Evolutionary conservation across 768 basidiomycete genomes (phyloP).

Genomic region (Phylloporus sp.): DNA sequence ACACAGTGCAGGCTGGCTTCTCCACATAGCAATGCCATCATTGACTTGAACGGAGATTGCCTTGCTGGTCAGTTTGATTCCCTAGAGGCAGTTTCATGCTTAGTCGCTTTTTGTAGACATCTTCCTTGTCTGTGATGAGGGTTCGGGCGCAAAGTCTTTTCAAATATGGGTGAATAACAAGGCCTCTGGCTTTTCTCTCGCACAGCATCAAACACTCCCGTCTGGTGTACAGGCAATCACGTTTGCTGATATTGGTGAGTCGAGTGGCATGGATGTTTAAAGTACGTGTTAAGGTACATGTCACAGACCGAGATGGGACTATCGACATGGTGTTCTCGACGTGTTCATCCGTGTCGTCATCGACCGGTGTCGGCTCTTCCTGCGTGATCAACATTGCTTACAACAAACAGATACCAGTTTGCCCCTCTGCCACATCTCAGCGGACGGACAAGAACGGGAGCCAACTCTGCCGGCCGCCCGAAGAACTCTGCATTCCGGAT

Average conservation of each 20-base stretch:
- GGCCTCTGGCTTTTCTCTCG: conserved; percentile 65
- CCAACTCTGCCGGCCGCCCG: conserved; percentile 67
- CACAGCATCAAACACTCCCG: conserved; percentile 67
- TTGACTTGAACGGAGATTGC: conserved; percentile 95
- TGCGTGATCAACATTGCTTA: conserved; percentile 91
- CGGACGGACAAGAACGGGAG: conserved; percentile 45
- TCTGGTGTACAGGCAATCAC: conserved; percentile 71
- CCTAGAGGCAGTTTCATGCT: background rate
- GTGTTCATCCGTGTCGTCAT: conserved; percentile 65
- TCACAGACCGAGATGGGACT: conserved; percentile 87
- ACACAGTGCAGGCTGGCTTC: conserved; percentile 72
- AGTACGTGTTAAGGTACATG: conserved; percentile 7
- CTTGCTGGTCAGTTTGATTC: conserved; percentile 59
- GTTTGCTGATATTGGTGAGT: conserved; percentile 86
- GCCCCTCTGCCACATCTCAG: conserved; percentile 52
- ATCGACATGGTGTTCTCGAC: conserved; percentile 93
- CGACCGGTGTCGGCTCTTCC: conserved; percentile 66
- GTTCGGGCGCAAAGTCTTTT: conserved; percentile 55
- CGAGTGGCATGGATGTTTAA: background rate
- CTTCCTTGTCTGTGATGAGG: conserved; percentile 81
- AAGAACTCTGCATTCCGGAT: conserved; percentile 81
- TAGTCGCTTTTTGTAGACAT: conserved; percentile 51
- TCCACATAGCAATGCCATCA: conserved; percentile 92
- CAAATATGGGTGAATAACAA: conserved; percentile 95
- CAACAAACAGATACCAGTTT: conserved; percentile 86